Evolutionary conservation across 441 rosid genomes (phyloP), one percentile per base, ranked within the genome.

Genomic region (Populus tomentosa): DNA sequence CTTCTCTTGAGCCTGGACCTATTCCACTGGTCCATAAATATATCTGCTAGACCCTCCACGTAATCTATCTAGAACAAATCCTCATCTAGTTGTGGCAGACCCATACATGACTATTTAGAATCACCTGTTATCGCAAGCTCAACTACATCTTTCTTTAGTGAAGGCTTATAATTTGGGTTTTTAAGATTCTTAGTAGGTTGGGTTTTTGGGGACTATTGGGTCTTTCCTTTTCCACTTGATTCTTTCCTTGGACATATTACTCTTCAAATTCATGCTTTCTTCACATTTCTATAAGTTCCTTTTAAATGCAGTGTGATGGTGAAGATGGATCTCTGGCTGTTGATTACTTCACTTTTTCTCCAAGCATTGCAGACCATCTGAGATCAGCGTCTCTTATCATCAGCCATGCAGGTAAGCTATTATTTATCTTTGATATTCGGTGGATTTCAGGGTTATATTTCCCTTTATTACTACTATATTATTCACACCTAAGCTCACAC

Each of bases 321-420:
- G 91, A 81, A 35, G 90, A 89, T 79, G 91, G 90, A 38, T 86
- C 90, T 28, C 56, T 95, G 76, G 86, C 80, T 6, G 93, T 95
- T 20, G 97, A 95, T 80, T 88, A 85, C 91, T 95, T 92, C 88
- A 89, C 93, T 33, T 95, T 95, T 84, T 93, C 96, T 4, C 82
- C 94, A 4, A 93, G 94, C 86, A 95, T 93, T 14, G 92, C 90
- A 1, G 94, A 92, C 75, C 83, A 93, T 87, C 82, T 93, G 59
- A 88, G 84, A 67, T 87, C 96, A 46, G 92, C 98, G 59, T 95
- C 97, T 76, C 98, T 91, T 64, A 93, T 93, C 70, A 88, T 93
- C 78, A 92, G 96, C 79, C 98, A 93, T 79, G 98, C 97, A 53
- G 96, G 95, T 89, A 77, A 68, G 84, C 77, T 73, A 70, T 50